phyloP scores from a whole-genome alignment of 1,284 basidiomycete genomes.

The Cryptococcus deneoformans region DNA sequence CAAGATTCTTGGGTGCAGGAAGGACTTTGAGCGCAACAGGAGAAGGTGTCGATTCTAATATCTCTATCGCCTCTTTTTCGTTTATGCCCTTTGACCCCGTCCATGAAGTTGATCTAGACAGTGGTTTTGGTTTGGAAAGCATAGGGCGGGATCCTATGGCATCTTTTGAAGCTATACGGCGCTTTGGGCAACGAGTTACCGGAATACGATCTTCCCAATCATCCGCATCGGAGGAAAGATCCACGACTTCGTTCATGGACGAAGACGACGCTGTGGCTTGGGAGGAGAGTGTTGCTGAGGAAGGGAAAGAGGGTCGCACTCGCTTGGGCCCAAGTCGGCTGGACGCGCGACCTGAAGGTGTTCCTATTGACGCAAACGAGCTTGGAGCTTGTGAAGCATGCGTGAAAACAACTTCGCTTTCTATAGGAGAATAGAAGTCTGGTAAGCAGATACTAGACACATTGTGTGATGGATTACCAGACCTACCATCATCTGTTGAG shows the following conservation, averaged over 20 bases:
- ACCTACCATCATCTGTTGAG: no score
- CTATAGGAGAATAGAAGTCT: no score
- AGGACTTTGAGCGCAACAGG: conserved; percentile 6
- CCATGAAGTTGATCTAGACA: neutral
- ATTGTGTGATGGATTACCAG: no score
- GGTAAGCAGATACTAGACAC: no score
- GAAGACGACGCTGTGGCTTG: neutral
- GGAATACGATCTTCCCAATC: conserved; percentile 5
- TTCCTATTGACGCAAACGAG: no score
- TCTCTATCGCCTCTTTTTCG: conserved; percentile 15
- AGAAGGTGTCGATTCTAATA: conserved; percentile 8
- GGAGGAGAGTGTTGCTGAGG: neutral
- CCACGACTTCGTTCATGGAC: neutral
- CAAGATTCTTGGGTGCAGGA: conserved; percentile 18
- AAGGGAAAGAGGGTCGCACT: no score
- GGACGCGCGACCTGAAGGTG: no score
- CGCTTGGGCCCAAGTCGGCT: no score
- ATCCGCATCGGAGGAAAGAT: neutral
- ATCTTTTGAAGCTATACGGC: neutral
- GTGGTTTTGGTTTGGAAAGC: neutral
- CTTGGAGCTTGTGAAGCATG: no score
- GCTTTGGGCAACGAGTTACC: neutral
- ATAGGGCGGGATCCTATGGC: neutral
- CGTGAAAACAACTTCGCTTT: no score
- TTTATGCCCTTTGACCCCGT: neutral